A percentile compares a stretch with the other conserved stretches of the same genome.
These are phyloP conservation scores for Blastocystis sp. DNA, from an alignment of 352 stramenopile genomes.

Conservation along the genomic window DNA sequence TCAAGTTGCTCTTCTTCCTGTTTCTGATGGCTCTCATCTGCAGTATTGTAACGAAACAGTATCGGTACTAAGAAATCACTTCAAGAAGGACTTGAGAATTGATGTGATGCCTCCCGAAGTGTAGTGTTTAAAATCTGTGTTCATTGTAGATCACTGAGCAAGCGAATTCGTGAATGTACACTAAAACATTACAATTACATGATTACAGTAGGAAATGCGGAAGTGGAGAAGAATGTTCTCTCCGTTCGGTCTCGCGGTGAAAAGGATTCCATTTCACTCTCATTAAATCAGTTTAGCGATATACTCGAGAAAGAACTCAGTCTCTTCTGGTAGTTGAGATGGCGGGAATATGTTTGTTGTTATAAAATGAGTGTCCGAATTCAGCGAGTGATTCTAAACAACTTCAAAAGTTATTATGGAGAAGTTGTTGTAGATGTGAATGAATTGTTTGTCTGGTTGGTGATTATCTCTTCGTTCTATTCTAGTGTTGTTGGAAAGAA, in stretches of 20 bases:
- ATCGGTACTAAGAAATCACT: not conserved
- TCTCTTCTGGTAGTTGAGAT: conserved; percentile 10
- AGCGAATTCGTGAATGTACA: conserved; percentile 94
- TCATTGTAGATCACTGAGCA: conserved; percentile 89
- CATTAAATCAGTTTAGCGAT: conserved; percentile 84
- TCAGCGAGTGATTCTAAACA: not conserved
- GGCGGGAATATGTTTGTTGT: not conserved
- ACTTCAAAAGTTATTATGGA: conserved; percentile 66
- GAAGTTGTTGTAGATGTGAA: conserved; percentile 13
- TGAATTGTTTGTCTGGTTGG: conserved; percentile 49
- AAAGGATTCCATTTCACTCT: conserved; percentile 86
- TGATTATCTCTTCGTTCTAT: not conserved
- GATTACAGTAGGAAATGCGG: conserved; percentile 87
- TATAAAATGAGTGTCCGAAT: conserved; percentile 44
- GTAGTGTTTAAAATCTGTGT: conserved; percentile 88
- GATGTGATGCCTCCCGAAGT: conserved; percentile 79
- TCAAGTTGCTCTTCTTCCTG: conserved; percentile 35
- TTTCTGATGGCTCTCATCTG: not conserved
- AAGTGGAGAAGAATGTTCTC: conserved; percentile 82
- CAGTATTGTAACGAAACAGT: conserved; percentile 10
- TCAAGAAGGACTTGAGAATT: conserved; percentile 15
- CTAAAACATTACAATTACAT: conserved; percentile 97
- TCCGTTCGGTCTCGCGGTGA: conserved; percentile 89
- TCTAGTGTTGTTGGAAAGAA: conserved; percentile 60
- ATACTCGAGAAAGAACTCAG: not conserved